Evolutionary conservation across 2,329 filamentous ascomycete genomes (phyloP).

Genomic region (Fusarium sp.): DNA sequence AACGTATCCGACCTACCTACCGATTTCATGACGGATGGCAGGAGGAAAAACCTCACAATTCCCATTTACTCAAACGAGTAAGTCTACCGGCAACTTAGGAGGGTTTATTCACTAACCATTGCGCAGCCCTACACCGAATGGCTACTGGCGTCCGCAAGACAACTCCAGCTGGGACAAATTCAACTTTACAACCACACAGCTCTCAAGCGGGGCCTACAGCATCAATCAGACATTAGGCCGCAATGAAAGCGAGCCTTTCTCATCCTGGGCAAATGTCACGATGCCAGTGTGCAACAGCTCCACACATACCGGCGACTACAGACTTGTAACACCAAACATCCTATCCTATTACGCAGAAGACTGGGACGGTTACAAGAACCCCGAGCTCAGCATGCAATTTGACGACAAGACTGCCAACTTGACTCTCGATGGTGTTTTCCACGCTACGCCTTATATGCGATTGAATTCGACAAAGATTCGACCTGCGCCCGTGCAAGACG

Average conservation of each 20-base stretch:
- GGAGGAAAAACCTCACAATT: background rate
- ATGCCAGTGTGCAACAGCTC: slow-evolving; percentile 8
- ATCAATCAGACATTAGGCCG: background rate
- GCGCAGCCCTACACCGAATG: background rate
- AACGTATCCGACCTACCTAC: background rate
- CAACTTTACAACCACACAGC: slow-evolving; percentile 2
- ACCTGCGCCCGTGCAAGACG: background rate
- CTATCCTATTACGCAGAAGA: background rate
- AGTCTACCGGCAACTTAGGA: background rate
- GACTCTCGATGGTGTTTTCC: background rate
- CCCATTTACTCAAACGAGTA: background rate
- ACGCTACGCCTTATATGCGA: background rate
- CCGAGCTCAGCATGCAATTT: background rate
- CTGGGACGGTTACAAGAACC: slow-evolving; percentile 1
- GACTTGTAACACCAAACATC: accelerated
- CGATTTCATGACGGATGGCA: background rate
- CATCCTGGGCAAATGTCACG: background rate
- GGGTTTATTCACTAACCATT: background rate
- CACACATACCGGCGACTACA: background rate
- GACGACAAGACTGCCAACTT: slow-evolving; percentile 8
- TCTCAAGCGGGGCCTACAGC: background rate
- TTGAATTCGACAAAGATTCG: background rate
- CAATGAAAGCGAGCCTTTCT: background rate
- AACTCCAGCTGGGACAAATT: background rate
- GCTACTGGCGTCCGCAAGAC: background rate